These are phyloP conservation scores for Pestalotiopsis fici DNA, from an alignment of 2,329 filamentous ascomycete species.

Conservation along the genomic window DNA sequence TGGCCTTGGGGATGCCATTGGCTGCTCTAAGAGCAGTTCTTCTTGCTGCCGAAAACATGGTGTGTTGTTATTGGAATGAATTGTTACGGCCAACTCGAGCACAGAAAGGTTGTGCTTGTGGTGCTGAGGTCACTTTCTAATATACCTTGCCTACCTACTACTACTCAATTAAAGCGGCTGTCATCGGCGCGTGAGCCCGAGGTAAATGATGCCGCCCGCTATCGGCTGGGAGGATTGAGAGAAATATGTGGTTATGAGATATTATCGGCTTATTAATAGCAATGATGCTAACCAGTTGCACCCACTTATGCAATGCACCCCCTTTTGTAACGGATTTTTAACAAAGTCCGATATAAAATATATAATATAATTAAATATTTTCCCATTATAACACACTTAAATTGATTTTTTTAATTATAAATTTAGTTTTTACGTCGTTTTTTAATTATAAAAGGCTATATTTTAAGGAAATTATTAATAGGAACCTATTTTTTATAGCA, in stretches of 20 bases:
- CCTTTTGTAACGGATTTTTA: too few species aligned
- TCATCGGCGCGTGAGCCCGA: slow-evolving; percentile 7
- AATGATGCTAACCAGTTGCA: too few species aligned
- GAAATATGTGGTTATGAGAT: neutral
- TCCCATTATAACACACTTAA: too few species aligned
- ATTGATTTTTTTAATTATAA: too few species aligned
- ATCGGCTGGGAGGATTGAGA: slow-evolving; percentile 2
- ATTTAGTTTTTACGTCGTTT: too few species aligned
- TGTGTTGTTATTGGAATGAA: slow-evolving; percentile 10
- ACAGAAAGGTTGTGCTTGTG: neutral
- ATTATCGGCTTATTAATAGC: neutral
- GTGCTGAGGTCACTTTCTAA: neutral
- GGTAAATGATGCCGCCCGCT: slow-evolving; percentile 6
- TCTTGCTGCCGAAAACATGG: slow-evolving; percentile 29
- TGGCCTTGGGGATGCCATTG: slow-evolving; percentile 21
- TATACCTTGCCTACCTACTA: neutral
- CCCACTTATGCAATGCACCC: too few species aligned
- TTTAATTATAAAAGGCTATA: too few species aligned
- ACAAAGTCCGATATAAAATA: too few species aligned
- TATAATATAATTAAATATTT: too few species aligned
- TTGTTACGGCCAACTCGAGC: slow-evolving; percentile 8
- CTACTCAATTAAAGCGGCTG: slow-evolving; percentile 2
- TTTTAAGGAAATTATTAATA: too few species aligned
- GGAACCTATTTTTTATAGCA: too few species aligned
- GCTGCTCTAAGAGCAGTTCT: slow-evolving; percentile 25